Evolutionary conservation across 305 asterid species (phyloP).

Genomic region (Solanum aculeatissimum): DNA sequence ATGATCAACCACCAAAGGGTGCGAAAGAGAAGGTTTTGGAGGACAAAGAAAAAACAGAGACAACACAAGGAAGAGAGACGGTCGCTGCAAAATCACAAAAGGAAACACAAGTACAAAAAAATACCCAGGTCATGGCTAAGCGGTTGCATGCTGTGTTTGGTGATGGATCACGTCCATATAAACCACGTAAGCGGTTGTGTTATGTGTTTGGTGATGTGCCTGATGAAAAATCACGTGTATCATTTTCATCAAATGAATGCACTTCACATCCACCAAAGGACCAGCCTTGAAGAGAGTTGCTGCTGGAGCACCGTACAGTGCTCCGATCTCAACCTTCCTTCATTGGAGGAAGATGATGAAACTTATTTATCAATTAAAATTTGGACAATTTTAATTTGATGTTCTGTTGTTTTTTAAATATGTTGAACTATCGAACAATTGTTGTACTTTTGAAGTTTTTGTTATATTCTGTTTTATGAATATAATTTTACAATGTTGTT

Average conservation of each 20-base stretch:
- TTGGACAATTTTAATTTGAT: no score
- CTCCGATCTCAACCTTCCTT: constrained; percentile 15
- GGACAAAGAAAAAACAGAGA: not conserved
- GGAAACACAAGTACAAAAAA: not conserved
- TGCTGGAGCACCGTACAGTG: not conserved
- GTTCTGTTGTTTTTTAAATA: no score
- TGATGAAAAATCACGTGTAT: no score
- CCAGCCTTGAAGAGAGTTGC: not conserved
- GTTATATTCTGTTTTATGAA: no score
- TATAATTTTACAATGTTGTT: no score
- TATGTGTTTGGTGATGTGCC: not conserved
- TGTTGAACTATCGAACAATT: no score
- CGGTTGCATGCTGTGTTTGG: not conserved
- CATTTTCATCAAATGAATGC: no score
- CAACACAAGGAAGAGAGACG: not conserved
- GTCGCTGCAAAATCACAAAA: not conserved
- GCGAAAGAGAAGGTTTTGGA: not conserved
- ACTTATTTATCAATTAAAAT: no score
- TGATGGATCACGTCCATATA: not conserved
- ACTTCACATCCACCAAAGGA: not conserved
- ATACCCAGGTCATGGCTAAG: not conserved
- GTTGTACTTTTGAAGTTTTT: no score
- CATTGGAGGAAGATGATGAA: not conserved
- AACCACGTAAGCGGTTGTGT: not conserved
- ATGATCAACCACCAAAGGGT: no score